phyloP scores from a whole-genome alignment of 2,329 filamentous ascomycete genomes.

The Ophiostoma angusticollis region DNA sequence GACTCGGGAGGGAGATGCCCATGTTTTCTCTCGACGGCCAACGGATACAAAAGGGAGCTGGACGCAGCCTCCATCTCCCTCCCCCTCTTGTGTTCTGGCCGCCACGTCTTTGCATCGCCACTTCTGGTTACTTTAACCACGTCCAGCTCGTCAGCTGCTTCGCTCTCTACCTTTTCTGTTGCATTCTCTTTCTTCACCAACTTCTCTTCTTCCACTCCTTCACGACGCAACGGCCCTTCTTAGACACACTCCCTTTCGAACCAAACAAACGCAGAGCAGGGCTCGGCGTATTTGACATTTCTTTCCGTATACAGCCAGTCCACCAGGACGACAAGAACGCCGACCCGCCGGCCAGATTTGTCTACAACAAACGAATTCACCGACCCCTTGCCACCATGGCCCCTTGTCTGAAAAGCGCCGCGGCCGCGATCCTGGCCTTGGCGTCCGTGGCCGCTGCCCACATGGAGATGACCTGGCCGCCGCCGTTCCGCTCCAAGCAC shows the following conservation, averaged over 20 bases:
- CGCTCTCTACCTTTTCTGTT: conserved; percentile 1
- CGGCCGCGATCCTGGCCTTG: conserved; percentile 9
- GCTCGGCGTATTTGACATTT: neutral
- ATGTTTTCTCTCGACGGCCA: no score
- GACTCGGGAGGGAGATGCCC: no score
- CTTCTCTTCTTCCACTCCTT: conserved; percentile 4
- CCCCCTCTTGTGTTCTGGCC: neutral
- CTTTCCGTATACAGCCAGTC: neutral
- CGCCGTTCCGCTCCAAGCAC: conserved; percentile 40
- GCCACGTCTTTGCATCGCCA: neutral
- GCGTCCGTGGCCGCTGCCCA: conserved; percentile 36
- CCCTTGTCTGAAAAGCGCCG: conserved; percentile 1
- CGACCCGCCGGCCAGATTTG: no score
- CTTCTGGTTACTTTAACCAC: conserved; percentile 1
- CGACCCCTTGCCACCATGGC: neutral
- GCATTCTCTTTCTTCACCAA: neutral
- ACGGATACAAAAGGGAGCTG: no score
- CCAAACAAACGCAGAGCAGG: neutral
- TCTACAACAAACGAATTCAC: neutral
- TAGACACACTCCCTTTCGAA: neutral
- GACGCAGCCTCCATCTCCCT: no score
- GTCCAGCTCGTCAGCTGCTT: conserved; percentile 2
- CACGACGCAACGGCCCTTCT: neutral
- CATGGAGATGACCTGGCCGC: conserved; percentile 42
- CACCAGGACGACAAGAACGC: no score